phyloP scores from a whole-genome alignment of 2,329 filamentous ascomycete genomes.

The Colletotrichum tropicale region DNA sequence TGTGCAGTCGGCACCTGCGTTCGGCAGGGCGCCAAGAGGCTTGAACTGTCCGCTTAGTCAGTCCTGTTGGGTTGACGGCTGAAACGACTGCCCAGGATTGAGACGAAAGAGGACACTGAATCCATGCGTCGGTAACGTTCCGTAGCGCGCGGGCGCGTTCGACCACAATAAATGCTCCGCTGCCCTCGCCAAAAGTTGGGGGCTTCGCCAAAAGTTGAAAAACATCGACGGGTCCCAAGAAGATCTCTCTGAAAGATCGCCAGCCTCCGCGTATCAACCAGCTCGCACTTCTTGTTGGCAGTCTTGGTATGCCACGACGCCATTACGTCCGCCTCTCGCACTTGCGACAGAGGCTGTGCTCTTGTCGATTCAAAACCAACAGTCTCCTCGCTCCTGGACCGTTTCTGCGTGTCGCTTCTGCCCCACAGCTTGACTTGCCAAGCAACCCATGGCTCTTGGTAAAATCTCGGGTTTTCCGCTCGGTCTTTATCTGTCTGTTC shows the following conservation, averaged over 20 bases:
- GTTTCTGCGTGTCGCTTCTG: not conserved
- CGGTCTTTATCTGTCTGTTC: not conserved
- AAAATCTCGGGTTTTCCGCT: not conserved
- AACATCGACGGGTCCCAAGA: not conserved
- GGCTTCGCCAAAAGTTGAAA: not conserved
- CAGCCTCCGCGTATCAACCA: not conserved
- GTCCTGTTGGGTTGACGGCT: not conserved
- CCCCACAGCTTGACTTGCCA: not conserved
- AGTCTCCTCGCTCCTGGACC: not conserved
- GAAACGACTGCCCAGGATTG: not conserved
- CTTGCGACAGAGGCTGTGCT: not conserved
- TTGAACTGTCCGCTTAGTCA: not conserved
- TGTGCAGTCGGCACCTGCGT: not conserved
- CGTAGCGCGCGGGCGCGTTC: not conserved
- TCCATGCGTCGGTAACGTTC: conserved; percentile 5
- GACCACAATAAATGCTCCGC: not conserved
- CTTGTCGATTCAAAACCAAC: not conserved
- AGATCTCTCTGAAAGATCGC: not conserved
- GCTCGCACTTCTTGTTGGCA: not conserved
- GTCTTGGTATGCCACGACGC: not conserved
- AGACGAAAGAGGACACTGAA: not conserved
- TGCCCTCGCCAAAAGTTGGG: not conserved
- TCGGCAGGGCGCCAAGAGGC: not conserved
- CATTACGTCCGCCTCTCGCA: not conserved
- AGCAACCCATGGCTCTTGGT: not conserved